Evolutionary conservation across 257 asterid genomes (phyloP).

Genomic region (Scutellaria baicalensis): DNA sequence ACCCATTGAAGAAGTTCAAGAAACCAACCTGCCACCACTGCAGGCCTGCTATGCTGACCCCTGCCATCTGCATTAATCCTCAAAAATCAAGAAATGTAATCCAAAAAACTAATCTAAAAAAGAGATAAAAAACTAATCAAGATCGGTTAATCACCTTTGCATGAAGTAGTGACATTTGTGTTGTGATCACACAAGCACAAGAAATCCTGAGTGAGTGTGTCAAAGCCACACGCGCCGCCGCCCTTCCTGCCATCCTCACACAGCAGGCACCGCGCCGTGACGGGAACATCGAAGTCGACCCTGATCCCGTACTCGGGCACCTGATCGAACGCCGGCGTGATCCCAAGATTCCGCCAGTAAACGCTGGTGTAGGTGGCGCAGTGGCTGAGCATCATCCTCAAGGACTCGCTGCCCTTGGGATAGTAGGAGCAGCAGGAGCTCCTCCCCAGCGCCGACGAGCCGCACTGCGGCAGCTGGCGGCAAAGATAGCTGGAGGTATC

Average conservation of each 20-base stretch:
- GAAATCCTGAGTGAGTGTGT: constrained; percentile 51
- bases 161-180: constrained; percentile 60
- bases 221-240: constrained; percentile 75
- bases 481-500: constrained; percentile 83
- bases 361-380: constrained; percentile 63
- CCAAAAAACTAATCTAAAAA: neutral
- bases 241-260: constrained; percentile 62
- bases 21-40: constrained; percentile 60
- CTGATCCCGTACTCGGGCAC: constrained; percentile 75
- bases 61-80: constrained; percentile 33
- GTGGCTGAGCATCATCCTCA: constrained; percentile 75
- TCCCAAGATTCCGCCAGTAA: constrained; percentile 74
- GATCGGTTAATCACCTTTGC: too few species aligned
- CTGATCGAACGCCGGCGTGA: constrained; percentile 57
- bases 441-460: constrained; percentile 28
- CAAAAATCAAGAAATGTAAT: neutral
- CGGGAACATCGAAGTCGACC: constrained; percentile 86
- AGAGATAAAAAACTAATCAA: neutral
- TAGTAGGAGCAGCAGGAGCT: constrained; percentile 80
- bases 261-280: constrained; percentile 51
- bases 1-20: neutral
- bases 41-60: constrained; percentile 32
- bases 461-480: constrained; percentile 67
- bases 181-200: constrained; percentile 61
- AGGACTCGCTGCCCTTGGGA: constrained; percentile 76